Evolutionary conservation across 768 basidiomycete species (phyloP).

Genomic region (Phlebiopsis flavidoalba): DNA sequence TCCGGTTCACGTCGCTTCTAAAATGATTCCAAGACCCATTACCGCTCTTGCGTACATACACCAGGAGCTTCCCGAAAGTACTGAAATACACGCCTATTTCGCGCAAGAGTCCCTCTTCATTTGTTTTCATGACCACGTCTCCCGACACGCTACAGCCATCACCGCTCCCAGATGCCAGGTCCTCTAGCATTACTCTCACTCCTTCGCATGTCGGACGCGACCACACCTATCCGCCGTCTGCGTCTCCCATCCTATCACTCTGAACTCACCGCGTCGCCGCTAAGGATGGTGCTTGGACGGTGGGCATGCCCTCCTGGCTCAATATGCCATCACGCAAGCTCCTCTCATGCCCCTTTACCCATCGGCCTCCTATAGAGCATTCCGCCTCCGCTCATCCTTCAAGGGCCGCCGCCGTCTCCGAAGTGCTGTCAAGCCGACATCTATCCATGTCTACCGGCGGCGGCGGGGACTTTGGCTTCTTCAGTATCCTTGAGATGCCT

Average conservation of each 20-base stretch:
- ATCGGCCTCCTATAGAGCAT: constrained; percentile 15
- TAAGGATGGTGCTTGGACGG: constrained; percentile 35
- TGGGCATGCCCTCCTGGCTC: constrained; percentile 72
- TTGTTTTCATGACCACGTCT: constrained; percentile 56
- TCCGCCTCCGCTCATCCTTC: constrained; percentile 20
- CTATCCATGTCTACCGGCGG: constrained; percentile 18
- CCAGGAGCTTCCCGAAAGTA: constrained; percentile 33
- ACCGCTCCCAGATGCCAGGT: constrained; percentile 4
- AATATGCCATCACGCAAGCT: constrained; percentile 29
- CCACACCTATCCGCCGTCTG: constrained; percentile 82
- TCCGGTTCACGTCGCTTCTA: constrained; percentile 58
- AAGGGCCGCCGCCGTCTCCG: constrained; percentile 27
- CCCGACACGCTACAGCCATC: constrained; percentile 24
- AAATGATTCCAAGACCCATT: constrained; percentile 61
- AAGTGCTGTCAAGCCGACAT: constrained; percentile 49
- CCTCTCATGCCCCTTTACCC: constrained; percentile 14
- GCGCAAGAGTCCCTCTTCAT: constrained; percentile 47
- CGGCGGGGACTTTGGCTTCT: constrained; percentile 54
- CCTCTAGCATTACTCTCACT: constrained; percentile 19
- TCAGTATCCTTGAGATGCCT: constrained; percentile 78
- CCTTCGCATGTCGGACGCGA: constrained; percentile 29
- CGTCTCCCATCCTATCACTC: constrained; percentile 40
- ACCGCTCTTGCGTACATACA: constrained; percentile 30
- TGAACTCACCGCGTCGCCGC: constrained; percentile 44
- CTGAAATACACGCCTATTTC: constrained; percentile 71